Percentiles rank a stretch among this genome's conserved stretches.
Conservation (phyloP, 2,329 filamentous ascomycete genomes). For the Blastomyces emzantsi region DNA sequence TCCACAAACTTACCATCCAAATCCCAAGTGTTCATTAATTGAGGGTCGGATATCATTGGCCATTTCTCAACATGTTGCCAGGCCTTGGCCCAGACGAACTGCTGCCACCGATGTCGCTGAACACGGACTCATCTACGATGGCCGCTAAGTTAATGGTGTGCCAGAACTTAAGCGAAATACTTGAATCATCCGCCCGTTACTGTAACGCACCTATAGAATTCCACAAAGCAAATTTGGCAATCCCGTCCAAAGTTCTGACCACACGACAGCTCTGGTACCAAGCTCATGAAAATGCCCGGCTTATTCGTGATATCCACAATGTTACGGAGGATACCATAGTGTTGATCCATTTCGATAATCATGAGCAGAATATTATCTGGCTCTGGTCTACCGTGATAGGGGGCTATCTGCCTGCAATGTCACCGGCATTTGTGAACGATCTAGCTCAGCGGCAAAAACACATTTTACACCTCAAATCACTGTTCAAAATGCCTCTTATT, state of each 20-base stretch:
- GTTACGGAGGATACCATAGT: conserved; percentile 9
- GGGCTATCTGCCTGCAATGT: conserved; percentile 32
- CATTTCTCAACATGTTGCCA: neutral
- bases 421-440: conserved; percentile 26
- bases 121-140: conserved; percentile 5
- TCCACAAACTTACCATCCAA: neutral
- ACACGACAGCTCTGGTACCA: conserved; percentile 9
- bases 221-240: conserved; percentile 2
- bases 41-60: neutral
- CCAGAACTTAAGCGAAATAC: conserved; percentile 9
- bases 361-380: conserved; percentile 33
- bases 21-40: neutral
- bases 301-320: conserved; percentile 6
- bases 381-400: conserved; percentile 35
- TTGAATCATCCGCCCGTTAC: conserved; percentile 5
- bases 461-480: conserved; percentile 22
- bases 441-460: conserved; percentile 23
- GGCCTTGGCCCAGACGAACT: neutral
- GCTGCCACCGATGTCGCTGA: neutral
- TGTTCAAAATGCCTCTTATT: conserved; percentile 21
- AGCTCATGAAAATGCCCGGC: conserved; percentile 7
- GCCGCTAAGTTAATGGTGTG: conserved; percentile 3
- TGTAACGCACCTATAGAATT: conserved; percentile 10
- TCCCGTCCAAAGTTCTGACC: conserved; percentile 6
- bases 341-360: conserved; percentile 29